Evolutionary conservation across 1,284 basidiomycete genomes (phyloP), one percentile per base, ranked within the genome.

Genomic region (Tilletia indica): DNA sequence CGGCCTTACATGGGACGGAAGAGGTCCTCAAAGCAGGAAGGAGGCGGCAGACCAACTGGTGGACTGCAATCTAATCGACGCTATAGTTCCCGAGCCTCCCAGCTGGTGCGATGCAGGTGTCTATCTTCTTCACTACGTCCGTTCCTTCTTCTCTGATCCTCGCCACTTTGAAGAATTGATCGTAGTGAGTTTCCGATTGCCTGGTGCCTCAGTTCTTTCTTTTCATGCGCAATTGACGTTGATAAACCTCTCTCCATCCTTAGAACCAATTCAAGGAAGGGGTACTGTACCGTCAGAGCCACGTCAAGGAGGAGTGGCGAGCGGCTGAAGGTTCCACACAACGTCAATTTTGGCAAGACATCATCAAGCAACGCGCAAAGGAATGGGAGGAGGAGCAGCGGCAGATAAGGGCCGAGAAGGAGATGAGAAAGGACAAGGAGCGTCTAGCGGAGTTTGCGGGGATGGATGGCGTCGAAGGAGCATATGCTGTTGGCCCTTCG

Each of bases 91-190:
- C 6, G 86, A 86, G 61, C 93, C 95, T 81, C 89, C 89, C 6
- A 94, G 94, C 83, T 92, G 86, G 74, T 92, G 91, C 81, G 93
- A 95, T 82, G 95, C 93, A 77, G 93, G 93, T 67, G 72, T 83
- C 71, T 83, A 82, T 31, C 68, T 83, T 25, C 70, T 83, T 45
- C 82, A 83, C 68, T 80, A 75, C 63, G 75, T 83, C 36, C 80
- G 82, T 21, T 76, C 80, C n/a, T 82, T 82, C 74, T 79, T 82
- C 21, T 69, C 71, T 19, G 75, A 81, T 21, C 81, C 80, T 3
- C 71, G 71, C 2, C 68, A 63, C 11, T 74, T 77, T 25, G 47
- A 67, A 39, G 38, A n/a, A 11, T 2, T 42, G 34, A 48, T 45
- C 38, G 36, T 45, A 39, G 66, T 45, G 12, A 45, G 39, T 42